These are phyloP conservation scores for Dipodascus geniculatus DNA, from an alignment of 805 yeast species.

Conservation along the genomic window DNA sequence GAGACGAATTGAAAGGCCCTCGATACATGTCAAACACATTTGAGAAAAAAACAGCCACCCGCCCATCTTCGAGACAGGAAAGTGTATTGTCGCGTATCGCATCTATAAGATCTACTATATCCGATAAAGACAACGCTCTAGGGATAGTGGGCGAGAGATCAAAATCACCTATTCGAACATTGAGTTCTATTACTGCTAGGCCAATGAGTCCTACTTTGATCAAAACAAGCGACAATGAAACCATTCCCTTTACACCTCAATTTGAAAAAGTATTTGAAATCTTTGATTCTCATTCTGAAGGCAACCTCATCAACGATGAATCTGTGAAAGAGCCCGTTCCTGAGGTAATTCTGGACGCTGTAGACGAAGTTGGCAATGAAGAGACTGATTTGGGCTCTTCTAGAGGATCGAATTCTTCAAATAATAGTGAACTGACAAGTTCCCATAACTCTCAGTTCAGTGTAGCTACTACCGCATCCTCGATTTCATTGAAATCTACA, in stretches of 20 bases:
- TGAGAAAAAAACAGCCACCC: neutral
- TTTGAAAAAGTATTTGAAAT: neutral
- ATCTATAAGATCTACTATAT: neutral
- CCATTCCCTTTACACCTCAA: neutral
- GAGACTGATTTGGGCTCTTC: neutral
- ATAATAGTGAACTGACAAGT: neutral
- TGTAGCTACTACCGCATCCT: neutral
- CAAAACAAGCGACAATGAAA: neutral
- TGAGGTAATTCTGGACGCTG: too few species aligned
- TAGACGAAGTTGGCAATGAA: neutral
- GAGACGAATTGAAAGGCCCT: too few species aligned
- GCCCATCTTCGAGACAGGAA: neutral
- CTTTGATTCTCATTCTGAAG: neutral
- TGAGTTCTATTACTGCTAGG: neutral
- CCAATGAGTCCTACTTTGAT: neutral
- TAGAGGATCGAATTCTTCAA: neutral
- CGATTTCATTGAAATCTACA: neutral
- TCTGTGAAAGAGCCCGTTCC: too few species aligned
- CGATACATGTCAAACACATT: too few species aligned
- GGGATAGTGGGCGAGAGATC: neutral
- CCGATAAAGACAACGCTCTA: neutral
- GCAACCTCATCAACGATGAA: too few species aligned
- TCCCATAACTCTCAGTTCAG: neutral
- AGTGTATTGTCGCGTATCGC: neutral
- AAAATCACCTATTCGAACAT: neutral